Evolutionary conservation across 495 filamentous ascomycete genomes (phyloP), one percentile per base, ranked within the genome.

Genomic region (Aspergillus diversus): DNA sequence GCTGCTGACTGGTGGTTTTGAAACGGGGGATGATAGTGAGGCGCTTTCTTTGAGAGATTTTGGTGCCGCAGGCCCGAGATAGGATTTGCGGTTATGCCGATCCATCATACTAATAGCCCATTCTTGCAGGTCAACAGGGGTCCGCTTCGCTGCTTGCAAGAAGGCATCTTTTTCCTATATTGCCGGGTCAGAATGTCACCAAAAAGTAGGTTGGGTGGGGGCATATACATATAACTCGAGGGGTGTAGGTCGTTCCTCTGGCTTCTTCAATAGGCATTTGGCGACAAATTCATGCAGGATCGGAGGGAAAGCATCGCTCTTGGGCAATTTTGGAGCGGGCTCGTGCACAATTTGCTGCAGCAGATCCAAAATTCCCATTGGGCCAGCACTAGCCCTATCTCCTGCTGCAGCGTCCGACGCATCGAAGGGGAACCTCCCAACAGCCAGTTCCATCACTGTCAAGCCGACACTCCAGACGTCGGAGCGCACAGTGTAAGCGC

Each of bases 381-480:
- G 94, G 1, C 88, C 89, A 11, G 83, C 86, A 34, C 84, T 86
- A 46, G 88, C 89, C 55, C 86, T 82, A 60, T 87, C 84, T 16
- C 85, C 87, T 5, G 88, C 92, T 55, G 89, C 86, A 49, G 91
- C 84, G 66, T 91, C 90, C 55, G 84, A 88, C 3, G 89, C 82
- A 68, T 92, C 89, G 67, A 99, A 99, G 8, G 95, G 95, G 69
- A 99, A 99, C 65, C 93, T 89, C 56, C 93, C 95, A 68, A 98
- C 97, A 13, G 95, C 95, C 64, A 99, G 75, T 76, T 99, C 96
- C 91, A 98, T 97, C 59, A 99, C 85, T 4, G 89, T 89, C 60
- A 99, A 78, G n/a, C 96, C 95, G 66, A 98, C 92, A 84, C 92
- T 96, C 95, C 95, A 99, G 4, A 99, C 95, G 68, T 99, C 95